Base-by-base conservation (phyloP, 495 filamentous ascomycete species). In the Cetradonia linearis region DNA sequence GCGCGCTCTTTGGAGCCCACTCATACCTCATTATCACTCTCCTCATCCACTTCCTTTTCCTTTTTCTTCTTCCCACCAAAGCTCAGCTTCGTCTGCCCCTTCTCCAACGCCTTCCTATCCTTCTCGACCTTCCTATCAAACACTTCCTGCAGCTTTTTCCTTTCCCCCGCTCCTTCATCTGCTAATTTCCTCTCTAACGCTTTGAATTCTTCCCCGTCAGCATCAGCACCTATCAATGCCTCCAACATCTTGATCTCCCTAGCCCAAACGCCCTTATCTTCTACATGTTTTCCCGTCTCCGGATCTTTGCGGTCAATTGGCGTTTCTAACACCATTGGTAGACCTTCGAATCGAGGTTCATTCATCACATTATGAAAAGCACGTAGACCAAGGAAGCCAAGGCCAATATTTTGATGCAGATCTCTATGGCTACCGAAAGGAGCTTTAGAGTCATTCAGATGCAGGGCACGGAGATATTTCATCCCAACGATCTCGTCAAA, bases 311-410 rank as follows among this genome's bases (percentile, higher is more conserved):
- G 77, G 49, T 94, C 87, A 66, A 95, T 92, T 18, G 93, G 93
- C 42, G 93, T 97, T 73, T 98, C 93, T 20, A 98, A 77, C 7
- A 98, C 82, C 84, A 98, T 89, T 4, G 93, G 93, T 55, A 97
- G 65, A 13, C 81, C 83, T 66, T 89, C 79, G 44, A 97, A 86
- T 0, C 81, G 75, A 37, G 72, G 74, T 70, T 89, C 83, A 70
- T 98, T 97, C 77, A 96, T 85, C 37, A 98, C 76, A 66, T 88
- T 89, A 69, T 92, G 86, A 67, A 98, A 98, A 2, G 90, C 87
- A 34, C 88, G 81, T 10, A 98, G 76, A 1, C 93, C 93, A 0
- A 98, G 74, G 70, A 91, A 98, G 0, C 93, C 93, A 0, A 87
- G 88, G 5, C 93, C 93, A 62, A 98, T 96, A 68, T 95, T 96